Conservation (phyloP, 352 stramenopile genomes). For the Thalassiosira livingstoniorum region DNA sequence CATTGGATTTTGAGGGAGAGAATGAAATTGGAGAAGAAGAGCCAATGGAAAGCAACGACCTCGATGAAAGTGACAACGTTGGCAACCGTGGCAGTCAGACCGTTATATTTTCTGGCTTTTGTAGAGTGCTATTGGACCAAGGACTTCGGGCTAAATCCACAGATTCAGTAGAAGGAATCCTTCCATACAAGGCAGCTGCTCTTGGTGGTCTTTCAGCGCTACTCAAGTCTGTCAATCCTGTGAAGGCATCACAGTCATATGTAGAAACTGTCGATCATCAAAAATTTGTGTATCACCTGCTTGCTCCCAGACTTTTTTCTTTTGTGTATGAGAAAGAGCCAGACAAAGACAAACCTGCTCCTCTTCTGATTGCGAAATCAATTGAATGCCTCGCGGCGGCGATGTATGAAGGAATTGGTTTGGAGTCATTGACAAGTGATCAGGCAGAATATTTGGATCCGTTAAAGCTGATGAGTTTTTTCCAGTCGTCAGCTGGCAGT, state of each 20-base stretch:
- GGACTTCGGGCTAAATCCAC: constrained; percentile 49
- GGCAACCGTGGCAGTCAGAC: constrained; percentile 14
- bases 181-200: constrained; percentile 73
- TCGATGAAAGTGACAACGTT: constrained; percentile 9
- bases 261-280: constrained; percentile 37
- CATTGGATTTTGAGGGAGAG: constrained; percentile 44
- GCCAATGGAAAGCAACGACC: constrained; percentile 10
- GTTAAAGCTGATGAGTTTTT: constrained; percentile 54
- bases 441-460: constrained; percentile 24
- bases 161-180: constrained; percentile 62
- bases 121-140: constrained; percentile 69
- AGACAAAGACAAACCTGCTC: constrained; percentile 34
- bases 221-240: constrained; percentile 47
- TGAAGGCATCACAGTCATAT: constrained; percentile 27
- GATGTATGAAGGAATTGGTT: constrained; percentile 67
- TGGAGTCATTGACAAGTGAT: constrained; percentile 7
- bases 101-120: constrained; percentile 68
- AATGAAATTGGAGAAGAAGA: constrained; percentile 49
- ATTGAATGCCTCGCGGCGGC: constrained; percentile 69
- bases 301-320: constrained; percentile 41
- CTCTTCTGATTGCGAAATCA: constrained; percentile 73
- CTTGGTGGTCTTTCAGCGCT: constrained; percentile 62
- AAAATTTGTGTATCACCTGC: constrained; percentile 41
- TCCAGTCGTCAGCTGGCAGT: constrained; percentile 44
- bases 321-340: constrained; percentile 42